A percentile compares a stretch with the other conserved stretches of the same genome.
Conservation (phyloP, 2,329 filamentous ascomycete species). For the Penicillium sp. region DNA sequence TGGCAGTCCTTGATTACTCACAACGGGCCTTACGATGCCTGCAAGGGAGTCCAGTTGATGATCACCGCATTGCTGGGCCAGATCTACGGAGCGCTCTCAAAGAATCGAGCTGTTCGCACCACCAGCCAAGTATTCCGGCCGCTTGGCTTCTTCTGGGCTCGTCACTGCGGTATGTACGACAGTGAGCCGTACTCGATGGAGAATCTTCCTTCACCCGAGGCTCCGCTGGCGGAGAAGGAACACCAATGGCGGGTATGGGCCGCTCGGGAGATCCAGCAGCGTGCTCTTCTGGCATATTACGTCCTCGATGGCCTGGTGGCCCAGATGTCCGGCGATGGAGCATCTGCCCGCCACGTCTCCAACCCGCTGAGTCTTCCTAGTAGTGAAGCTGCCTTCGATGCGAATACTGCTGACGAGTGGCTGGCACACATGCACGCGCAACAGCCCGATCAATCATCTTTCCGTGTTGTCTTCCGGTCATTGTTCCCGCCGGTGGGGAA, state of each 20-base stretch:
- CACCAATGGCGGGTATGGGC: conserved; percentile 47
- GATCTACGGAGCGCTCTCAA: conserved; percentile 47
- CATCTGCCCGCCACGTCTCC: conserved; percentile 46
- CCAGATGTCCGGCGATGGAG: conserved; percentile 45
- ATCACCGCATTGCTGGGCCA: conserved; percentile 47
- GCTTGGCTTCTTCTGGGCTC: conserved; percentile 49
- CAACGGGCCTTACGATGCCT: conserved; percentile 45
- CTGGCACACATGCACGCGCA: conserved; percentile 37
- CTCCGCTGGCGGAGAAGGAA: conserved; percentile 40
- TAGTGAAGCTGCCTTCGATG: conserved; percentile 45
- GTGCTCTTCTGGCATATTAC: conserved; percentile 48
- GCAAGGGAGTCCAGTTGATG: conserved; percentile 48
- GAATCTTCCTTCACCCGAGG: conserved; percentile 36
- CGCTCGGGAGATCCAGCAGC: conserved; percentile 48
- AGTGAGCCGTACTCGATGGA: conserved; percentile 35
- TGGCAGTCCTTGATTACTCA: conserved; percentile 50
- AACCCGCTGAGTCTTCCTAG: conserved; percentile 46
- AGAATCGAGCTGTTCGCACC: conserved; percentile 45
- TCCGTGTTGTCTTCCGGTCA: conserved; percentile 43
- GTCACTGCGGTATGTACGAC: conserved; percentile 48
- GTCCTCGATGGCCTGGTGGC: conserved; percentile 49
- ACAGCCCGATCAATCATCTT: conserved; percentile 37
- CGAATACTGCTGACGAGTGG: conserved; percentile 45
- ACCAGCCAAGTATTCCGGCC: conserved; percentile 49
- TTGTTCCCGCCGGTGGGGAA: conserved; percentile 40